Percentiles rank a stretch among this genome's conserved stretches.
These are phyloP conservation scores for Friedmanniomyces simplex DNA, from an alignment of 495 filamentous ascomycete species.

Conservation along the genomic window DNA sequence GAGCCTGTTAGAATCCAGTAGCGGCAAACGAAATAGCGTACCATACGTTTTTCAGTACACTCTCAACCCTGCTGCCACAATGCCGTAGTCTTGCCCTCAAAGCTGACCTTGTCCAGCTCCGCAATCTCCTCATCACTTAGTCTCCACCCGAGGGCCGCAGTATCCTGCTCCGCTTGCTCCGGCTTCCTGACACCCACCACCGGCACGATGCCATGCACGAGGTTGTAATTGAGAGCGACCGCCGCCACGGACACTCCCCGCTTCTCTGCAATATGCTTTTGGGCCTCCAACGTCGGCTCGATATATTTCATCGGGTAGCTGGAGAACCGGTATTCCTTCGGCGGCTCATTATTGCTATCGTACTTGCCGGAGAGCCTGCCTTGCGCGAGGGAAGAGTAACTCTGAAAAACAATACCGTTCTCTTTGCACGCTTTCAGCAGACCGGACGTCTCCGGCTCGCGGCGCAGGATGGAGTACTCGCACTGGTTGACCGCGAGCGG, in stretches of 20 bases:
- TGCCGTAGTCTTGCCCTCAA: conserved; percentile 16
- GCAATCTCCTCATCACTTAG: conserved; percentile 17
- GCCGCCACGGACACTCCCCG: conserved; percentile 25
- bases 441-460: conserved; percentile 14
- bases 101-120: conserved; percentile 19
- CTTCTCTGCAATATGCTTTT: conserved; percentile 28
- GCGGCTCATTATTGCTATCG: conserved; percentile 7
- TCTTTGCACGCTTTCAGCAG: conserved; percentile 17
- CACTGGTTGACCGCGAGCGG: conserved; percentile 22
- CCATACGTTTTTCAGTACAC: too few relatives aligned
- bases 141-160: conserved; percentile 21
- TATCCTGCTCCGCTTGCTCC: conserved; percentile 17
- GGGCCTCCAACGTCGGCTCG: conserved; percentile 31
- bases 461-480: conserved; percentile 19
- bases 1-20: not conserved
- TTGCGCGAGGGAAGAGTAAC: conserved; percentile 20
- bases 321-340: conserved; percentile 19
- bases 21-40: too few relatives aligned
- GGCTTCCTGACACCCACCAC: conserved; percentile 20
- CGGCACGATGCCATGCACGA: conserved; percentile 24
- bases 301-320: conserved; percentile 29
- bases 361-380: conserved; percentile 22
- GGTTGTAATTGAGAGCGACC: conserved; percentile 37
- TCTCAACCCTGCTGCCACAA: conserved; percentile 16
- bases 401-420: conserved; percentile 22